These are phyloP conservation scores for Wickerhamiella musiphila DNA, from an alignment of 805 yeast species.

Conservation along the genomic window DNA sequence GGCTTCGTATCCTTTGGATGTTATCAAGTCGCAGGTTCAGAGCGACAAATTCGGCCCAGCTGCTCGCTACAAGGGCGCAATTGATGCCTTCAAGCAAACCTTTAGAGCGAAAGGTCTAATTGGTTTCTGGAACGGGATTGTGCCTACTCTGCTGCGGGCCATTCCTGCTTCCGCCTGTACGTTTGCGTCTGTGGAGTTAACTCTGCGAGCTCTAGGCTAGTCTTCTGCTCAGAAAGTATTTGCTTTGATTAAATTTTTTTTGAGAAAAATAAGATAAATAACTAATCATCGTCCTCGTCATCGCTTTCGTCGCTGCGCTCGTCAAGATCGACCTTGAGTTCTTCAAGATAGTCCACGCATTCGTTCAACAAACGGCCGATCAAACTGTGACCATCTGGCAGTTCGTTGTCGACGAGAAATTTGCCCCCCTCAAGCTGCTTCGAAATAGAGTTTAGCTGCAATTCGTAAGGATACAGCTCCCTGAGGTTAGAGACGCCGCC, in stretches of 20 bases:
- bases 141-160: constrained; percentile 41
- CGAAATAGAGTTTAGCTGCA: constrained; percentile 82
- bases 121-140: constrained; percentile 41
- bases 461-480: constrained; percentile 88
- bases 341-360: constrained; percentile 86
- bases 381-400: constrained; percentile 98
- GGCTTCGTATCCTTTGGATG: constrained; percentile 48
- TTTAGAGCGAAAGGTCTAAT: constrained; percentile 25
- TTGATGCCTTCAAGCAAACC: constrained; percentile 30
- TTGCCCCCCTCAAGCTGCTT: constrained; percentile 80
- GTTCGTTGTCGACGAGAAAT: constrained; percentile 69
- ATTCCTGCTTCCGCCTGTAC: constrained; percentile 63
- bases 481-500: constrained; percentile 80
- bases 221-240: too few relatives aligned
- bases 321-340: constrained; percentile 38
- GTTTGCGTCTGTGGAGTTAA: constrained; percentile 57
- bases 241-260: too few relatives aligned
- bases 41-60: constrained; percentile 26
- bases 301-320: constrained; percentile 12
- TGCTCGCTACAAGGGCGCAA: constrained; percentile 25
- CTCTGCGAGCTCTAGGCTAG: constrained; percentile 30
- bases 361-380: constrained; percentile 78
- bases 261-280: too few relatives aligned
- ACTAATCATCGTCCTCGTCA: constrained; percentile 4
- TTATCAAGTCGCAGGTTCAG: constrained; percentile 43